Evolutionary conservation across 176 grass and related monocot species (phyloP), one percentile per base, ranked within the genome.

Genomic region (Calamus simplicifolius): DNA sequence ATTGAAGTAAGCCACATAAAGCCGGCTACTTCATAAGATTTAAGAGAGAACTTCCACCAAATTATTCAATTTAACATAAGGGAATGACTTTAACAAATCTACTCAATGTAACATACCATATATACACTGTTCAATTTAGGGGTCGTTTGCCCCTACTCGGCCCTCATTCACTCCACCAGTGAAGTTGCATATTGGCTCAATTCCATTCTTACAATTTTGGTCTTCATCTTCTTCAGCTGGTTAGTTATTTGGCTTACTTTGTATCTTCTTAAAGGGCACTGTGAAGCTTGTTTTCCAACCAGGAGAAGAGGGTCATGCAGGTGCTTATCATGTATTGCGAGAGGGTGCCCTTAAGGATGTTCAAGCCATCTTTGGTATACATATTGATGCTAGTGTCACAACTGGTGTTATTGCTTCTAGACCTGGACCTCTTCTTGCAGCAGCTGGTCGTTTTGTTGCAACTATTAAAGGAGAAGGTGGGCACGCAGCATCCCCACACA

Each of bases 201-300:
- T 43, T 12, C 35, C 2, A 43, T 43, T 43, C 35, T 43, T 43
- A 14, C 16, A 25, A 4, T 56, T 56, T 25, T 17, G 21, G 21
- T 23, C 21, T 23, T 23, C 21, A 23, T 23, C 21, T 23, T 23
- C 21, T 18, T 56, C 53, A 19, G 10, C 12, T 56, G 23, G 13
- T 19, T 10, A 56, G 53, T 8, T 8, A 19, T 14, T 68, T 62
- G 25, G 4, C 63, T 8, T 17, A 13, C 10, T 54, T 21, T 29
- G 3, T 49, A 13, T 43, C 6, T 43, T 43, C 35, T 43, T 43
- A 8, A 56, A 93, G 84, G 89, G 89, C 0, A 85, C 79, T 5
- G 89, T 95, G 21, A 95, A 89, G 75, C 81, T 95, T 13, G 72
- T 85, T 18, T 95, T 89, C 69, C 89, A 95, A 66, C 89, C 89